Percentiles rank a stretch among this genome's conserved stretches.
Conservation (phyloP, 768 basidiomycete genomes). For the Lactarius deliciosus region DNA sequence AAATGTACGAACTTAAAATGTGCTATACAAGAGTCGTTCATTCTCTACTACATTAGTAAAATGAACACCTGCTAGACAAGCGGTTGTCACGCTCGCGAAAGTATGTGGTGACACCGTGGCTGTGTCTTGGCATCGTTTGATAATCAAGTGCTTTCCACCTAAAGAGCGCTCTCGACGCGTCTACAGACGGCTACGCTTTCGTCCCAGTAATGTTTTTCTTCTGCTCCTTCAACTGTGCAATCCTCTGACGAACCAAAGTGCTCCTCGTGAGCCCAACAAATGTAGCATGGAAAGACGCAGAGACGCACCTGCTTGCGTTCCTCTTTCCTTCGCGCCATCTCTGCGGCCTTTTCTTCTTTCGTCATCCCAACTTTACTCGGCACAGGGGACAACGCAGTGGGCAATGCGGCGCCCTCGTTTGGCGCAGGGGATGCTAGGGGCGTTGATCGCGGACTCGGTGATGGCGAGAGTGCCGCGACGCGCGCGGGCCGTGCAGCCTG, state of each 20-base stretch:
- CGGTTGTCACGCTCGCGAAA: no score
- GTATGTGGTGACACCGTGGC: neutral
- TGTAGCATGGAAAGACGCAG: neutral
- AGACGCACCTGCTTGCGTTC: constrained; percentile 79
- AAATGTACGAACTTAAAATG: no score
- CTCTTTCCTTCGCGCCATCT: constrained; percentile 89
- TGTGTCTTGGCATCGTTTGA: neutral
- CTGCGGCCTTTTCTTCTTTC: constrained; percentile 92
- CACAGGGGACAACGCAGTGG: constrained; percentile 31
- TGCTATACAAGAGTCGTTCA: neutral
- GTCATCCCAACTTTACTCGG: constrained; percentile 52
- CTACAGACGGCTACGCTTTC: constrained; percentile 7
- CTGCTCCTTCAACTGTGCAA: constrained; percentile 78
- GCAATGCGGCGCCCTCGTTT: constrained; percentile 31
- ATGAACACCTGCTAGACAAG: neutral
- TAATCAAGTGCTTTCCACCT: neutral
- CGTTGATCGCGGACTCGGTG: constrained; percentile 11
- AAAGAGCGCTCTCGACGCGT: neutral
- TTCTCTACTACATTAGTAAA: neutral
- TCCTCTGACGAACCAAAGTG: constrained; percentile 48
- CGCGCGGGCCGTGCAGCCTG: neutral
- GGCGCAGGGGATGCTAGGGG: constrained; percentile 22
- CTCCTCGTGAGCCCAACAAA: neutral
- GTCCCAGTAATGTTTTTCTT: constrained; percentile 52
- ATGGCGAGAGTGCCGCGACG: constrained; percentile 5